Conservation (phyloP, 108 stramenopile species). For the Chaetoceros tenuissimus region DNA sequence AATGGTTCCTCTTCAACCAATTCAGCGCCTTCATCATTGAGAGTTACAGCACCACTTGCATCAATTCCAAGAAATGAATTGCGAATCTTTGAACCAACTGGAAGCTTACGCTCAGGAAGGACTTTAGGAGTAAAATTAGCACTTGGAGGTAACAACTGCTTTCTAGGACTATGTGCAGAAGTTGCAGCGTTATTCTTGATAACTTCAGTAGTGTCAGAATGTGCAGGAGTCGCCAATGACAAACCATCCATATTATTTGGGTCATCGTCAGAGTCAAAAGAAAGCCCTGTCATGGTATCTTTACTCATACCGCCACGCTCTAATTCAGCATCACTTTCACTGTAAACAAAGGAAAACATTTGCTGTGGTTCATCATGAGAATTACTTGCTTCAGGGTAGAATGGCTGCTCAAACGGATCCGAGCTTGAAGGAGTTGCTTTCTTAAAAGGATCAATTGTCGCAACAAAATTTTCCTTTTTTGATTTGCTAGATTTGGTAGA, state of each 20-base stretch:
- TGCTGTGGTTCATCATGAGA: not conserved
- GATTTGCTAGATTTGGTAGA: too few relatives aligned
- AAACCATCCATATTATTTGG: not conserved
- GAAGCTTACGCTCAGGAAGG: not conserved
- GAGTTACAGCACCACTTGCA: not conserved
- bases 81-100: not conserved
- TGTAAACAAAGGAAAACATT: conserved; percentile 1
- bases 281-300: not conserved
- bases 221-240: not conserved
- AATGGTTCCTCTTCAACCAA: too few relatives aligned
- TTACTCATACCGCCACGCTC: not conserved
- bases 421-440: not conserved
- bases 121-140: not conserved
- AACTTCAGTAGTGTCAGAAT: not conserved
- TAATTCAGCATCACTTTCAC: not conserved
- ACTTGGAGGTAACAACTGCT: not conserved
- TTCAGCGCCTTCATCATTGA: not conserved
- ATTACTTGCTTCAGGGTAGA: not conserved
- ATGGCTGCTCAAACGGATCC: not conserved
- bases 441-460: not conserved
- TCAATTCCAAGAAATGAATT: not conserved
- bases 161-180: not conserved
- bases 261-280: not conserved
- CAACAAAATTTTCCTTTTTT: not conserved
- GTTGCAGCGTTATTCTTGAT: not conserved